Evolutionary conservation across 2,329 filamentous ascomycete genomes (phyloP).

Genomic region (Cordyceps javanica): DNA sequence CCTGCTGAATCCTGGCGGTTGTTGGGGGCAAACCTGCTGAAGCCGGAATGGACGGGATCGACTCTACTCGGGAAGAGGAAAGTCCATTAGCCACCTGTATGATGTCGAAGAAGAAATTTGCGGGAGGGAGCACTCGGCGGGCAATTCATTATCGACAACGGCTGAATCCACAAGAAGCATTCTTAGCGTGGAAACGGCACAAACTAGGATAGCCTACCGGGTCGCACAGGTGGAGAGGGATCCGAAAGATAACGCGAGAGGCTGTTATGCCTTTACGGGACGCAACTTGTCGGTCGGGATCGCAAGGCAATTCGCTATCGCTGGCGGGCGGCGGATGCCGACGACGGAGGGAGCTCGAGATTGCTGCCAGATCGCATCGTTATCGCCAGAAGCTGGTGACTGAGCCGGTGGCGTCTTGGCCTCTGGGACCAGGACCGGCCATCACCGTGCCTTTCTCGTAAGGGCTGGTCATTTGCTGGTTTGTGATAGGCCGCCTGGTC

Average conservation of each 20-base stretch:
- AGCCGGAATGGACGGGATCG: slow-evolving; percentile 14
- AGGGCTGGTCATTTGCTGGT: neutral
- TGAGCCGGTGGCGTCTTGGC: neutral
- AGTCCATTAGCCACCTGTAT: neutral
- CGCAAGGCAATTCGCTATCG: neutral
- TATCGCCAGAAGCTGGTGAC: neutral
- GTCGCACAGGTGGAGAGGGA: neutral
- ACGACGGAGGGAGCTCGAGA: neutral
- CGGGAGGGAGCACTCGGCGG: neutral
- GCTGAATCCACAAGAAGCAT: neutral
- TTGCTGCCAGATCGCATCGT: neutral
- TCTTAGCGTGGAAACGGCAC: neutral
- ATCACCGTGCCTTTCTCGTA: neutral
- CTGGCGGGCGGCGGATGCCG: neutral
- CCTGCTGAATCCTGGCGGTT: slow-evolving; percentile 20
- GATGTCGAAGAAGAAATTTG: neutral
- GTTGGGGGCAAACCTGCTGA: slow-evolving; percentile 23
- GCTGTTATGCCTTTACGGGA: neutral
- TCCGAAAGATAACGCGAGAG: neutral
- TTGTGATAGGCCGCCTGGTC: neutral
- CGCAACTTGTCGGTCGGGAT: neutral
- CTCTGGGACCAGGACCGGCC: neutral
- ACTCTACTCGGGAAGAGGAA: neutral
- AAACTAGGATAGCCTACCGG: neutral
- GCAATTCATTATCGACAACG: neutral